Evolutionary conservation across 805 yeast genomes (phyloP).

Genomic region (Martiniozyma abietophila): DNA sequence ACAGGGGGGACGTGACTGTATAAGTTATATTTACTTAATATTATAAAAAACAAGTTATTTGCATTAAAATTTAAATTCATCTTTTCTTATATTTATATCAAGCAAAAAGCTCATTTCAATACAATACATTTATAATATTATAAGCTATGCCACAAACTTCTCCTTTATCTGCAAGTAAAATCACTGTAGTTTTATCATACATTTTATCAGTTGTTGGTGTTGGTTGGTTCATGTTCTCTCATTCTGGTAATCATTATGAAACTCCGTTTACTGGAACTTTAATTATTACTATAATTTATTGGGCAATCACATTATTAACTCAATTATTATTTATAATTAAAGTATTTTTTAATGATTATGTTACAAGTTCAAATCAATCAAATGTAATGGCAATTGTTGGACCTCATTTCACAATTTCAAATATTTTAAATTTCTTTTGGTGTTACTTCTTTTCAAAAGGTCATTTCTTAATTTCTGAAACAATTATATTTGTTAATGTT

Average conservation of each 20-base stretch:
- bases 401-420: conserved; percentile 56
- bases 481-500: conserved; percentile 51
- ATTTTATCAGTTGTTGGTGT: conserved; percentile 44
- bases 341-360: conserved; percentile 25
- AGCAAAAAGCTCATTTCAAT: no score
- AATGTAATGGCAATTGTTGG: conserved; percentile 36
- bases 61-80: no score
- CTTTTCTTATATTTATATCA: no score
- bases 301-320: conserved; percentile 43
- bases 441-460: conserved; percentile 46
- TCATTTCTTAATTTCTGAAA: conserved; percentile 49
- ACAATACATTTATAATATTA: no score
- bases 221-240: conserved; percentile 43
- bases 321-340: conserved; percentile 46
- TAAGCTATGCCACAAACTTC: conserved; percentile 7
- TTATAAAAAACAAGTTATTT: no score
- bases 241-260: conserved; percentile 33
- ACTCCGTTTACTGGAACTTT: conserved; percentile 66
- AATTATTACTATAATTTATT: conserved; percentile 41
- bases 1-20: no score
- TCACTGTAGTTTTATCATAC: conserved; percentile 43
- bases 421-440: conserved; percentile 57
- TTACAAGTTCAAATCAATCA: conserved; percentile 20
- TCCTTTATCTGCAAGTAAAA: conserved; percentile 20
- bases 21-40: no score